A percentile compares a stretch with the other conserved stretches of the same genome.
phyloP scores from a whole-genome alignment of 495 filamentous ascomycete genomes.

The Amniculicola lignicola region DNA sequence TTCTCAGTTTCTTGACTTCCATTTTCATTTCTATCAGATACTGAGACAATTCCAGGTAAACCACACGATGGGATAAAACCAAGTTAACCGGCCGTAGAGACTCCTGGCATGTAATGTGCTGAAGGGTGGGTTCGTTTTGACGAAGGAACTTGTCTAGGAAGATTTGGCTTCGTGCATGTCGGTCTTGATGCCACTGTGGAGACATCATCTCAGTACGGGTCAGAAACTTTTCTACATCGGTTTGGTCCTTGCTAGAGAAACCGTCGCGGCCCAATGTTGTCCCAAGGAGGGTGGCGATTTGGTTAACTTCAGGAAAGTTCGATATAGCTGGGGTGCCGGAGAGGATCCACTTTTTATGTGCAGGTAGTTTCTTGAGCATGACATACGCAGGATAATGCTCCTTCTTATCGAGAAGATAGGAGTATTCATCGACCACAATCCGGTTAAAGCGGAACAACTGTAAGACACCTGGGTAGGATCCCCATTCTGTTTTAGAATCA shows the following conservation, averaged over 20 bases:
- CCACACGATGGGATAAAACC: constrained; percentile 24
- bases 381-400: constrained; percentile 23
- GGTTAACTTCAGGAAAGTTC: constrained; percentile 59
- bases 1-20: constrained; percentile 30
- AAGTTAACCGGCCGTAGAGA: constrained; percentile 27
- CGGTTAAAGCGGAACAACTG: constrained; percentile 63
- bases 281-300: constrained; percentile 54
- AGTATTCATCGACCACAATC: constrained; percentile 67
- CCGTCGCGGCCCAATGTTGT: constrained; percentile 41
- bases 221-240: constrained; percentile 37
- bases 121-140: constrained; percentile 31
- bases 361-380: constrained; percentile 42
- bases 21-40: constrained; percentile 35
- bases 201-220: constrained; percentile 28
- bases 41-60: constrained; percentile 37
- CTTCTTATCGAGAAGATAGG: constrained; percentile 46
- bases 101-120: constrained; percentile 27
- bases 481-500: not conserved
- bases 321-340: constrained; percentile 62
- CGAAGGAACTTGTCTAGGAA: constrained; percentile 41
- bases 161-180: constrained; percentile 26
- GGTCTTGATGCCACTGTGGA: constrained; percentile 26
- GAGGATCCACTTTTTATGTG: constrained; percentile 61
- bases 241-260: constrained; percentile 29
- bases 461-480: constrained; percentile 44